Percentiles rank a stretch among this genome's conserved stretches.
These are phyloP conservation scores for Picea mariana DNA, from an alignment of 83 land plant species.

Conservation along the genomic window DNA sequence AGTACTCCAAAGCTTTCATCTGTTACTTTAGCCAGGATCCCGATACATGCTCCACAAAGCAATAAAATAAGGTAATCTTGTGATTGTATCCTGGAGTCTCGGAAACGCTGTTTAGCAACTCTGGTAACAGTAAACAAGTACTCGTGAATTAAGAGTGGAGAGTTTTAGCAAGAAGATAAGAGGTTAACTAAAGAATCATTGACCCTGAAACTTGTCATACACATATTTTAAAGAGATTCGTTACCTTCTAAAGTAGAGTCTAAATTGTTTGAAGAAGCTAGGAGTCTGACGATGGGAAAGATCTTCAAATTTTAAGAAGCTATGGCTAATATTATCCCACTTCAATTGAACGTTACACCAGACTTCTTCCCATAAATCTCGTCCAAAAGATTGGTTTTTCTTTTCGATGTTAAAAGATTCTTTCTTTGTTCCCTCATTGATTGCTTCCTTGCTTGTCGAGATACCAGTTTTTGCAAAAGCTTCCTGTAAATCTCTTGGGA, in stretches of 20 bases:
- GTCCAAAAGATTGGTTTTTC: constrained; percentile 46
- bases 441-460: background rate
- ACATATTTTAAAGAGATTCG: background rate
- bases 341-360: constrained; percentile 40
- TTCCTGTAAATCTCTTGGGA: constrained; percentile 69
- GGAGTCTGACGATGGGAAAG: constrained; percentile 77
- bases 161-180: background rate
- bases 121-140: constrained; percentile 38
- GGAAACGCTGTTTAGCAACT: constrained; percentile 85
- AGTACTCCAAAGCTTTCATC: constrained; percentile 77
- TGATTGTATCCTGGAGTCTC: constrained; percentile 80
- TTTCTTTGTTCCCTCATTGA: background rate
- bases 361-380: constrained; percentile 72
- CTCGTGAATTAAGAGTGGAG: background rate
- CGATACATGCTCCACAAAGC: constrained; percentile 92
- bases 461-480: constrained; percentile 2
- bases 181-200: background rate
- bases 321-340: constrained; percentile 48
- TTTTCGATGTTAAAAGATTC: constrained; percentile 17
- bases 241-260: constrained; percentile 72
- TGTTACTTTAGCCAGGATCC: constrained; percentile 68
- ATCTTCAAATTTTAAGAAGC: constrained; percentile 56
- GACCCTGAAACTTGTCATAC: background rate
- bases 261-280: constrained; percentile 55
- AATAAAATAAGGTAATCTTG: constrained; percentile 89